Evolutionary conservation across 176 grass and related monocot species (phyloP).

Genomic region (Saccharum spontaneum): DNA sequence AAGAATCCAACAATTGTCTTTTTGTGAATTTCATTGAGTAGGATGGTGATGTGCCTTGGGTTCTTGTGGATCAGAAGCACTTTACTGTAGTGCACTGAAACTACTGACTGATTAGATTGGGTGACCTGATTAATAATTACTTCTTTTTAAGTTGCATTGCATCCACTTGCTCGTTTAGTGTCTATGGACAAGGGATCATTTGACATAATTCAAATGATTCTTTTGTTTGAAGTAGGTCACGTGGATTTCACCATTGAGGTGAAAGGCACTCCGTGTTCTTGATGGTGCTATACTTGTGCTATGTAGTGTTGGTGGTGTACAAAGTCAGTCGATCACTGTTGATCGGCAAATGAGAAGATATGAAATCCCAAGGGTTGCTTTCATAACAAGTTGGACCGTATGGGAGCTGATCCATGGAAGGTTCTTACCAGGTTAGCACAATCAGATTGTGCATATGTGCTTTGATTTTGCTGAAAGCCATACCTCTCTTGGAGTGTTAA

Average conservation of each 20-base stretch:
- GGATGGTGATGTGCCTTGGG: not conserved
- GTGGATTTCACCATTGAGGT: slow-evolving; percentile 99
- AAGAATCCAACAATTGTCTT: not conserved
- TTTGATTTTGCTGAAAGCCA: not conserved
- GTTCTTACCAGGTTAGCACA: slow-evolving; percentile 83
- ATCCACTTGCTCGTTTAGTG: too few species aligned
- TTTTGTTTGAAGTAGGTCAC: slow-evolving; percentile 49
- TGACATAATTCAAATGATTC: not conserved
- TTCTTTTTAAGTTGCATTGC: too few species aligned
- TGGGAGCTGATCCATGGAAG: slow-evolving; percentile 99
- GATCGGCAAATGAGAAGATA: slow-evolving; percentile 99
- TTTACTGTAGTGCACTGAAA: not conserved
- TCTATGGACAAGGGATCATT: too few species aligned
- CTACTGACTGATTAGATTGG: not conserved
- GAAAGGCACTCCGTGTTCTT: slow-evolving; percentile 97
- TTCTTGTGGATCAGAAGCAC: not conserved
- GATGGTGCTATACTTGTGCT: slow-evolving; percentile 98
- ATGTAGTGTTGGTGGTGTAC: slow-evolving; percentile 97
- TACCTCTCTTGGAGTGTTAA: not conserved
- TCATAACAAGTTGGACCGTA: slow-evolving; percentile 96
- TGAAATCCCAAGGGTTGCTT: slow-evolving; percentile 91
- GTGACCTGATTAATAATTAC: not conserved
- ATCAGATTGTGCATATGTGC: slow-evolving; percentile 15
- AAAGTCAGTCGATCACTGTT: slow-evolving; percentile 98
- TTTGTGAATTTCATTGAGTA: not conserved